Base-by-base conservation (phyloP, 129 eudicot genomes). In the Centrapalus pauciflorus region DNA sequence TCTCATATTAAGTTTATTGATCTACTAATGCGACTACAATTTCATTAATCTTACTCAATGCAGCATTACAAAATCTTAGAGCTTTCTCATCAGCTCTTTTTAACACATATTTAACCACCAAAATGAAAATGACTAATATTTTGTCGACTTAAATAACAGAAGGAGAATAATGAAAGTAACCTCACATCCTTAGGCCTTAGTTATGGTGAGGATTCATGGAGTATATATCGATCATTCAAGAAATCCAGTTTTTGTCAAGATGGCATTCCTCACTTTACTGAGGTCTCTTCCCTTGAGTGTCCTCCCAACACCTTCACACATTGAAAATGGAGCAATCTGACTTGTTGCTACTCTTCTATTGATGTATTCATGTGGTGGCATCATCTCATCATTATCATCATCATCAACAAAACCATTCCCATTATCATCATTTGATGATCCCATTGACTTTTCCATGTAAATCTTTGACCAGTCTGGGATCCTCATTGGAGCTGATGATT, bases 201-300 rank as follows among this genome's bases (percentile, higher is more conserved):
- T n/a, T n/a, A n/a, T n/a, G n/a, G n/a, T n/a, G n/a, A n/a, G n/a
- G n/a, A n/a, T n/a, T n/a, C n/a, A n/a, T n/a, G n/a, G 67, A 5
- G 10, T 25, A 72, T 16, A 45, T 34, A 12, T 14, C 56, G 61
- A 32, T 46, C 41, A 83, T 74, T 83, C 89, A 40, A 83, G 74
- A 52, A 83, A 83, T 54, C 89, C 89, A 65, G 89, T 84, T 70
- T 80, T 84, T 28, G 83, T 73, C 66, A 84, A 77, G 66, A 84
- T 80, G 61, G 89, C 83, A 77, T 84, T 80, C 46, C 89, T 80
- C 60, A 84, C 50, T 70, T 77, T 80, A 70, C 89, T 84, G 30
- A 84, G 85, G 69, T 83, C 89, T 83, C 89, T 83, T 33, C 89
- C 89, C 64, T 83, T 83, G 59, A 83, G 88, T 54, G 85, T 83